These are phyloP conservation scores for Sporobolomyces roseus DNA, from an alignment of 768 basidiomycete species.

Conservation along the genomic window DNA sequence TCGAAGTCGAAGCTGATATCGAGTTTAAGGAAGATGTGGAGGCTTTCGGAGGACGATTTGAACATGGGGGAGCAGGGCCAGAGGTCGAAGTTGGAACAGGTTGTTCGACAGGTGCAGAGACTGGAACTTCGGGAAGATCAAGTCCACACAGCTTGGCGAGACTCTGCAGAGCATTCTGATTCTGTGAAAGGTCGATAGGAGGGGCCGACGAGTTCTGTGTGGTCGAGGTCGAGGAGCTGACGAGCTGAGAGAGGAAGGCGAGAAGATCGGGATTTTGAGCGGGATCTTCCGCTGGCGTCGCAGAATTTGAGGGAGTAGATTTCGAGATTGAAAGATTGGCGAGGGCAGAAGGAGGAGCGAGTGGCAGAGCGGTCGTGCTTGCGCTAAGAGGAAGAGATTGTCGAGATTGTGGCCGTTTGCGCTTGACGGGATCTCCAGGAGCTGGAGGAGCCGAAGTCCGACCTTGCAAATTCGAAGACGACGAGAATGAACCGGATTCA, in stretches of 20 bases:
- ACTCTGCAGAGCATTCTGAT: slow-evolving; percentile 17
- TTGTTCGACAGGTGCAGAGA: neutral
- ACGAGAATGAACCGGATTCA: neutral
- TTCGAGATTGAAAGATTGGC: neutral
- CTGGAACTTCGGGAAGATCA: neutral
- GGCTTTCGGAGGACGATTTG: slow-evolving; percentile 2
- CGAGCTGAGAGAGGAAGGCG: slow-evolving; percentile 28
- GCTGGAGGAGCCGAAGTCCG: neutral
- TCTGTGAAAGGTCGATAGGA: slow-evolving; percentile 15
- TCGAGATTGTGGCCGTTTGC: slow-evolving; percentile 18
- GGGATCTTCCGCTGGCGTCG: neutral
- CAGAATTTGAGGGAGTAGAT: neutral
- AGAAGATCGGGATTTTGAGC: slow-evolving; percentile 24
- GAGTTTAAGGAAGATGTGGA: neutral
- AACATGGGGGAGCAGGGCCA: neutral
- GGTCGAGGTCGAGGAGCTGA: slow-evolving; percentile 6
- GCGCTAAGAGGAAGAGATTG: slow-evolving; percentile 18
- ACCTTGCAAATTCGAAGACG: neutral
- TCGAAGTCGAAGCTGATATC: neutral
- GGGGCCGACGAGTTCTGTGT: neutral
- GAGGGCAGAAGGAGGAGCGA: slow-evolving; percentile 1
- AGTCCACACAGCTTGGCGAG: slow-evolving; percentile 35
- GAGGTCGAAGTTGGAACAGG: slow-evolving; percentile 5
- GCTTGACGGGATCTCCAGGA: slow-evolving; percentile 34
- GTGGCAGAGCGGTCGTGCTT: slow-evolving; percentile 10